These are phyloP conservation scores for Plasmodium vinckei DNA, from an alignment of 169 alveolate genomes.

Conservation along the genomic window DNA sequence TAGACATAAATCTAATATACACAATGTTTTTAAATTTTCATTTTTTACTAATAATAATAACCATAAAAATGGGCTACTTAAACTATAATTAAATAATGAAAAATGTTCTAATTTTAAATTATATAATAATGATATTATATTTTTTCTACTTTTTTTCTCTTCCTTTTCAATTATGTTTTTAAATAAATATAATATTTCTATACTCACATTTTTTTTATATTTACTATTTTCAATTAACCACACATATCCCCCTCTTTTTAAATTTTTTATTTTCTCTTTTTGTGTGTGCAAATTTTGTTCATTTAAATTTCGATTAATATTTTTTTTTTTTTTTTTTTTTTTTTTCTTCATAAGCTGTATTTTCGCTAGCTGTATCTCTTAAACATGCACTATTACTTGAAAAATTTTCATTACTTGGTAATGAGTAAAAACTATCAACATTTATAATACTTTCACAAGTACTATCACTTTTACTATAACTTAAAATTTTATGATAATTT, in stretches of 20 bases:
- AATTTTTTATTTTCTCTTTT: conserved; percentile 11
- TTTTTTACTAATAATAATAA: conserved; percentile 34
- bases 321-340: not conserved
- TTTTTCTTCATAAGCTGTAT: not conserved
- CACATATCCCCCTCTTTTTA: conserved; percentile 62
- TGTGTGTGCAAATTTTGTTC: not conserved
- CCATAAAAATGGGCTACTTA: conserved; percentile 70
- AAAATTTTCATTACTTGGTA: too few species aligned
- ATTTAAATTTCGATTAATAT: not conserved
- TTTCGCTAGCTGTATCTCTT: not conserved
- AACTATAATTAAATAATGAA: conserved; percentile 42
- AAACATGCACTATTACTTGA: too few species aligned
- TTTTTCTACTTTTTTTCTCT: conserved; percentile 60
- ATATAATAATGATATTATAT: conserved; percentile 45
- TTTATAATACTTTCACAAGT: too few species aligned
- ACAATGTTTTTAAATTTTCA: conserved; percentile 28
- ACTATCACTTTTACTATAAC: too few species aligned
- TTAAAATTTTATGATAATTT: too few species aligned
- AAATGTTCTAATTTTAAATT: conserved; percentile 51
- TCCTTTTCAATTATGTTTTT: conserved; percentile 63
- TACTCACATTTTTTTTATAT: conserved; percentile 50
- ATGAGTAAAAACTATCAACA: too few species aligned
- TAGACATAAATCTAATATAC: conserved; percentile 51
- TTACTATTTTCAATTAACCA: conserved; percentile 57
- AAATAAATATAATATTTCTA: conserved; percentile 56